Percentiles rank a stretch among this genome's conserved stretches.
Evolutionary conservation across 805 yeast genomes (phyloP).

Genomic region (Kodamaea sagamina): DNA sequence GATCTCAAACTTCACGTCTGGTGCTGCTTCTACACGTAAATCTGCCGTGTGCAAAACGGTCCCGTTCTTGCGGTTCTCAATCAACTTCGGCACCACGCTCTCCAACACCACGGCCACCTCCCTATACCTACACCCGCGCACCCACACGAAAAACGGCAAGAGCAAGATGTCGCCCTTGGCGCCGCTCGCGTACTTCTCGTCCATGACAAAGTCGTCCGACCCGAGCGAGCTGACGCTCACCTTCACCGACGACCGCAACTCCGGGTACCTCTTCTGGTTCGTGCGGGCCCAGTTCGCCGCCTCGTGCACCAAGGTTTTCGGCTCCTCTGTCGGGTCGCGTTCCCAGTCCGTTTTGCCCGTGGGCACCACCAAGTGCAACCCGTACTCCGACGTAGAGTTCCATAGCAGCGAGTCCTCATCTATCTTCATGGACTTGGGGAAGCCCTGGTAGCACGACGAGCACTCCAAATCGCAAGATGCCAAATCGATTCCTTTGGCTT

Average conservation of each 20-base stretch:
- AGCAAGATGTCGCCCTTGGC: slow-evolving; percentile 61
- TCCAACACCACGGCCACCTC: slow-evolving; percentile 48
- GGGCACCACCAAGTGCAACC: slow-evolving; percentile 74
- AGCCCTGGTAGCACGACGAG: slow-evolving; percentile 51
- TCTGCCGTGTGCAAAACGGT: slow-evolving; percentile 6
- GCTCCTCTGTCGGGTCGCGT: slow-evolving; percentile 60
- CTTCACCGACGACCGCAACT: slow-evolving; percentile 38
- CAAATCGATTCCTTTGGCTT: slow-evolving; percentile 28
- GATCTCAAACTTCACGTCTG: slow-evolving; percentile 36
- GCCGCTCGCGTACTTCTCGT: slow-evolving; percentile 43
- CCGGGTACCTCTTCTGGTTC: slow-evolving; percentile 18
- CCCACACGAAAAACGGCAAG: slow-evolving; percentile 75
- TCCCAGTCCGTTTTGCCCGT: slow-evolving; percentile 87
- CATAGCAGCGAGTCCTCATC: slow-evolving; percentile 50
- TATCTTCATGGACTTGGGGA: slow-evolving; percentile 52
- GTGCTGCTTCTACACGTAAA: slow-evolving; percentile 11
- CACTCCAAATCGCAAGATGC: slow-evolving; percentile 58
- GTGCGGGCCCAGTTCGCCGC: slow-evolving; percentile 41
- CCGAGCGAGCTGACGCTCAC: slow-evolving; percentile 59
- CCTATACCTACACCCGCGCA: slow-evolving; percentile 47
- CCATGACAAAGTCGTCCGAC: slow-evolving; percentile 43
- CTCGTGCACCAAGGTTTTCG: slow-evolving; percentile 47
- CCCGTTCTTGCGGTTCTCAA: slow-evolving; percentile 22
- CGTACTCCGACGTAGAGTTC: slow-evolving; percentile 70
- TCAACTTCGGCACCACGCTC: slow-evolving; percentile 44